These are phyloP conservation scores for Athelia sp. DNA, from an alignment of 1,284 basidiomycete species.

Conservation along the genomic window DNA sequence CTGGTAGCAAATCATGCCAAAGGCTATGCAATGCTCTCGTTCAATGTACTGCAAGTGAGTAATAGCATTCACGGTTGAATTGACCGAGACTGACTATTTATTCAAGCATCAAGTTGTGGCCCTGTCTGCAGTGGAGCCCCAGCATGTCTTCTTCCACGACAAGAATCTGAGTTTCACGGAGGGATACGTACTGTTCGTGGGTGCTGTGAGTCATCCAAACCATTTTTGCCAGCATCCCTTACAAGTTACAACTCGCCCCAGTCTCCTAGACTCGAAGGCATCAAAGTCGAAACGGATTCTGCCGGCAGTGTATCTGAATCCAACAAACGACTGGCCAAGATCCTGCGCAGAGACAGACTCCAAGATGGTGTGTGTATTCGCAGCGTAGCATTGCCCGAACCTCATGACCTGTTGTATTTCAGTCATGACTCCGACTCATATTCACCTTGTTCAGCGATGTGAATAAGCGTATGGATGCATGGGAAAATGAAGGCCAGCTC, in stretches of 20 bases:
- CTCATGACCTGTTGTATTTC: background rate
- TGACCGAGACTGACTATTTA: no score
- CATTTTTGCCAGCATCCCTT: background rate
- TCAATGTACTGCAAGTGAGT: constrained; percentile 21
- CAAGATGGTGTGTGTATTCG: constrained; percentile 12
- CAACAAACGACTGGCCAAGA: constrained; percentile 14
- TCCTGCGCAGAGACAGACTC: constrained; percentile 19
- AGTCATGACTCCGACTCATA: constrained; percentile 23
- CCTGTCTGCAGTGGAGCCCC: constrained; percentile 24
- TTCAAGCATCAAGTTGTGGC: constrained; percentile 25
- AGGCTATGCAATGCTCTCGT: constrained; percentile 15
- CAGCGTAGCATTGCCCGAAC: background rate
- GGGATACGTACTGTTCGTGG: constrained; percentile 32
- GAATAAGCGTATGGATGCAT: constrained; percentile 21
- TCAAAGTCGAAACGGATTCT: constrained; percentile 13
- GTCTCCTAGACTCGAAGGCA: constrained; percentile 22
- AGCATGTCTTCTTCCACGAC: constrained; percentile 27
- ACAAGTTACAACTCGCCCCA: constrained; percentile 2
- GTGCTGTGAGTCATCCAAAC: constrained; percentile 16
- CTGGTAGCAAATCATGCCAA: constrained; percentile 11
- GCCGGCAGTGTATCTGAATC: constrained; percentile 10
- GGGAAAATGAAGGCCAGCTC: constrained; percentile 26
- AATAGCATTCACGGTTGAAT: background rate
- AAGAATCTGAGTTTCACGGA: constrained; percentile 24
- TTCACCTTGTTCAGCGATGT: constrained; percentile 27